These are phyloP conservation scores for Drechmeria coniospora DNA, from an alignment of 2,329 filamentous ascomycete species.

Conservation along the genomic window DNA sequence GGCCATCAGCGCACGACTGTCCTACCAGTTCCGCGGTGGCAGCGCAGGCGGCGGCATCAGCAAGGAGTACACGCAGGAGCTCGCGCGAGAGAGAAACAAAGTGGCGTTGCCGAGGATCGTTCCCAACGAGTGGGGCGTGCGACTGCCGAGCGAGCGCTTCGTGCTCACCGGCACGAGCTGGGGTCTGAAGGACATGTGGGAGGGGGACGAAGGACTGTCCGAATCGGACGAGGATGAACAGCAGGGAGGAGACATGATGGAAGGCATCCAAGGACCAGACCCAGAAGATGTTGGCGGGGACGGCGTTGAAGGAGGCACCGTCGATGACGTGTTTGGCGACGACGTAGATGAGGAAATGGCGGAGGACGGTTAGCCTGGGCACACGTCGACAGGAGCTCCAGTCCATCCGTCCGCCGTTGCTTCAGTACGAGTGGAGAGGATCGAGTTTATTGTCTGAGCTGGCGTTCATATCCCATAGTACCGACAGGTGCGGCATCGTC, in stretches of 20 bases:
- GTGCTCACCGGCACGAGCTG: constrained; percentile 51
- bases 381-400: too few relatives aligned
- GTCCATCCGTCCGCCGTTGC: too few relatives aligned
- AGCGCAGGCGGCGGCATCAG: constrained; percentile 36
- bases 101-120: constrained; percentile 47
- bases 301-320: constrained; percentile 31
- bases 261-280: constrained; percentile 26
- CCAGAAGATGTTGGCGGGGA: constrained; percentile 29
- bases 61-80: constrained; percentile 64
- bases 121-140: constrained; percentile 51
- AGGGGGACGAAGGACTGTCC: constrained; percentile 21
- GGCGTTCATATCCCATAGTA: too few relatives aligned
- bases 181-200: constrained; percentile 46
- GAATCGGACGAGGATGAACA: constrained; percentile 16
- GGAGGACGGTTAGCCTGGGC: constrained; percentile 17
- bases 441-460: too few relatives aligned
- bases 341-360: constrained; percentile 43
- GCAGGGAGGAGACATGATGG: constrained; percentile 31
- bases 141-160: constrained; percentile 52
- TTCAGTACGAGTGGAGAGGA: too few relatives aligned
- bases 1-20: constrained; percentile 53
- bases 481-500: too few relatives aligned
- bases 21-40: constrained; percentile 51
- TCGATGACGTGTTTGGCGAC: constrained; percentile 39
- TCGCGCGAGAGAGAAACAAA: constrained; percentile 57